Base-by-base conservation (phyloP, 2,329 filamentous ascomycete genomes). In the Cercospora sesami region DNA sequence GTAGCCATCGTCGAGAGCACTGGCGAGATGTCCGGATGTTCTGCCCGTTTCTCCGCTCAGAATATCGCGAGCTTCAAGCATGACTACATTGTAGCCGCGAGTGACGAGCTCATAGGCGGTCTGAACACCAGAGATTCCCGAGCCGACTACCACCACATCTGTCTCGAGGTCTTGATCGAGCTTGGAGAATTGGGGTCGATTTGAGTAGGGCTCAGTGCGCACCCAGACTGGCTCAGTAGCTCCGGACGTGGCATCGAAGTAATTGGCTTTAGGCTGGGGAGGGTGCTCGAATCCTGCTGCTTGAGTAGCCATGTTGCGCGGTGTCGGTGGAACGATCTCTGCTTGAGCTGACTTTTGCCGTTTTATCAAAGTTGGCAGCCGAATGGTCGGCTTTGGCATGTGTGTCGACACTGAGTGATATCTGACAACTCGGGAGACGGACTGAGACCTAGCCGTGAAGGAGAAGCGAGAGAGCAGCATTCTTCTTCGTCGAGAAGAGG, bases 11-110 rank as follows among this genome's bases (percentile, higher is more conserved):
- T 87, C 86, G 2, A 88, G 76, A 3, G 83, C 83, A 66, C 81
- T 87, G 2, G 84, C 81, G 31, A 87, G 75, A 72, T 87, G 86
- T 0, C 86, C 86, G 51, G 80, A 84, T 0, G 85, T 88, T 4
- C 86, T 78, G 0, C 84, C 84, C 0, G 81, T 83, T 73, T 87
- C 86, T 2, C 86, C 85, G 2, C 84, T 83, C 0, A 87, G 75
- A 2, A 85, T 79, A n/a, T 86, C 81, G 5, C 85, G 82, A 7
- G 85, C 84, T 69, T 88, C 86, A 10, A 87, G 77, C 71, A 88
- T 77, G 2, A 83, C 79, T 0, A 87, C 85, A 2, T 82, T 77
- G 39, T 81, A 74, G 0, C 85, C 85, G 16, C 84, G 81, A 5
- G 69, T 80, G 26, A 87, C 82, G 0, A 87, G 81, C 69, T 87